Evolutionary conservation across 2,329 filamentous ascomycete genomes (phyloP).

Genomic region (Penicillium sp.): DNA sequence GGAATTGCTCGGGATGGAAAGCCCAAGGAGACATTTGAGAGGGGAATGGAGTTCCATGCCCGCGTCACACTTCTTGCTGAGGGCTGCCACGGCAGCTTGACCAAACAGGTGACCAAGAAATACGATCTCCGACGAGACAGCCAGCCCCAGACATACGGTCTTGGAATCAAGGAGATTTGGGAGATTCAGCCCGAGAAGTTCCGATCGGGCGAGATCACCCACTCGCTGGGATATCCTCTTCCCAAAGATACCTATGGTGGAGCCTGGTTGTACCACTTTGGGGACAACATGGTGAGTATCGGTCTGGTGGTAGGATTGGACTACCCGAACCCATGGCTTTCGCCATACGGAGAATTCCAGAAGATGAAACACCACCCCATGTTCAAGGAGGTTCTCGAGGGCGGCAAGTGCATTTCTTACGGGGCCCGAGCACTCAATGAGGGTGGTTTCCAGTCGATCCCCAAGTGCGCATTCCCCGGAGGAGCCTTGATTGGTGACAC

Average conservation of each 20-base stretch:
- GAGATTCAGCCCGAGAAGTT: conserved; percentile 93
- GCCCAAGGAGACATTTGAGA: conserved; percentile 86
- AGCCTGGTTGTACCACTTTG: conserved; percentile 99
- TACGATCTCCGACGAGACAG: conserved; percentile 86
- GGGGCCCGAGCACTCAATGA: conserved; percentile 88
- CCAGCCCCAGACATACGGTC: conserved; percentile 90
- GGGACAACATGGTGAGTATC: conserved; percentile 90
- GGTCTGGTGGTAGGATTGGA: conserved; percentile 91
- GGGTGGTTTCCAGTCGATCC: conserved; percentile 95
- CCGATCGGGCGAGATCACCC: conserved; percentile 76
- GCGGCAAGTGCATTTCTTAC: conserved; percentile 96
- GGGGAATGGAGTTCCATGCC: conserved; percentile 98
- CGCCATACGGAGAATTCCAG: conserved; percentile 94
- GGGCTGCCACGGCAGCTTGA: conserved; percentile 92
- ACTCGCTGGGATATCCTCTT: conserved; percentile 91
- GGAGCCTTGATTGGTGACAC: conserved; percentile 95
- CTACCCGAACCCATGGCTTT: conserved; percentile 95
- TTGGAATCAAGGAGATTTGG: conserved; percentile 97
- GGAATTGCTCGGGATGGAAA: conserved; percentile 78
- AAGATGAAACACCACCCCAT: conserved; percentile 98
- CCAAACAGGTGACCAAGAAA: conserved; percentile 91
- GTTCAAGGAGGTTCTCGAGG: conserved; percentile 81
- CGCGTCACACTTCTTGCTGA: conserved; percentile 87
- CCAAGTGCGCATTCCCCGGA: conserved; percentile 93
- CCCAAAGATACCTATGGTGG: conserved; percentile 89